phyloP scores from a whole-genome alignment of 208 protist species.

The Angomonas ambiguus region DNA sequence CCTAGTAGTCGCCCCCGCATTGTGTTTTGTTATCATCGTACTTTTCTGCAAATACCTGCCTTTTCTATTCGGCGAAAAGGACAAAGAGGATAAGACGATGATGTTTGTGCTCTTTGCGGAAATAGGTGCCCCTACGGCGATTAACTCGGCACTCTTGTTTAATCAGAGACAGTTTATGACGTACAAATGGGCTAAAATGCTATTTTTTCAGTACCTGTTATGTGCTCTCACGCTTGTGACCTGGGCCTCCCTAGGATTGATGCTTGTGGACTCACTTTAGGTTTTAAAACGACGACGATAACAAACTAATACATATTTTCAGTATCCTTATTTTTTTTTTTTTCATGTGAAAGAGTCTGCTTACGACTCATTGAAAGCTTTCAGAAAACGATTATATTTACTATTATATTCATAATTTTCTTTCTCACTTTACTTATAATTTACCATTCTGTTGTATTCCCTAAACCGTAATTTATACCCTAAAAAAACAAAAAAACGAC shows the following conservation, averaged over 20 bases:
- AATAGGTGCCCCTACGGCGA: conserved; percentile 60
- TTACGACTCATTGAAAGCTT: not conserved
- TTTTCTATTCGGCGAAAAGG: conserved; percentile 39
- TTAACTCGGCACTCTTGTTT: conserved; percentile 75
- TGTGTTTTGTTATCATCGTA: conserved; percentile 47
- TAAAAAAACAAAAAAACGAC: not conserved
- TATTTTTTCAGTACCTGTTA: conserved; percentile 74
- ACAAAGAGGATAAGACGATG: conserved; percentile 40
- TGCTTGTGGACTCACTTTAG: conserved; percentile 6
- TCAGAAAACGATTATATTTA: not conserved
- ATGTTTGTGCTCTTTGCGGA: conserved; percentile 68
- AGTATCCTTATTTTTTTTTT: conserved; percentile 10
- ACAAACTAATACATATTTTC: not conserved
- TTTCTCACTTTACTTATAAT: too few species aligned
- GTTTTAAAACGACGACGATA: not conserved
- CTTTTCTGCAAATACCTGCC: conserved; percentile 30
- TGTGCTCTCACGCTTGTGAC: conserved; percentile 51
- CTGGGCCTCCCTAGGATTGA: conserved; percentile 54
- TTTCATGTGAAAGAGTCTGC: not conserved
- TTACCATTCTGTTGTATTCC: too few species aligned
- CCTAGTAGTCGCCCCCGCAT: conserved; percentile 45
- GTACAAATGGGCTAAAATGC: conserved; percentile 66
- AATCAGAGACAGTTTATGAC: conserved; percentile 59
- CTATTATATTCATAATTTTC: too few species aligned
- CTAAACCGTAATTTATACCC: not conserved